phyloP scores from a whole-genome alignment of 306 rosid species.

The Betula pendula region DNA sequence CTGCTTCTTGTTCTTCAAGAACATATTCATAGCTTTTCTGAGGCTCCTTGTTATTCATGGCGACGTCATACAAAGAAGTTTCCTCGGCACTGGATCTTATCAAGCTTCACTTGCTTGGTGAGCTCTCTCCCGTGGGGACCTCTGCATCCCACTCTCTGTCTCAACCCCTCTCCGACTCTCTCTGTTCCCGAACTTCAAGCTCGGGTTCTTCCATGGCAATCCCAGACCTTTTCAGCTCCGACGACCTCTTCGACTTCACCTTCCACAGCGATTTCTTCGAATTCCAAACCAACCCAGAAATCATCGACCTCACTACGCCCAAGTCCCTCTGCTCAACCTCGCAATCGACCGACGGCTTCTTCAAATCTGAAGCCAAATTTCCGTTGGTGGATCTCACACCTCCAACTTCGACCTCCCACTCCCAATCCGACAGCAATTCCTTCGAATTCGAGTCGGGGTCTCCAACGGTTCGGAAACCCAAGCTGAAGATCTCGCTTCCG shows the following conservation, averaged over 20 bases:
- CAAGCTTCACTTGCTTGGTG: conserved; percentile 69
- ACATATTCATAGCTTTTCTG: neutral
- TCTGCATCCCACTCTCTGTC: conserved; percentile 30
- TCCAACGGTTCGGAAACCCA: conserved; percentile 41
- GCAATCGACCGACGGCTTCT: neutral
- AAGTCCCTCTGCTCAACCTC: conserved; percentile 23
- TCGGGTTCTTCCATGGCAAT: conserved; percentile 36
- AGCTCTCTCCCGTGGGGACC: conserved; percentile 51
- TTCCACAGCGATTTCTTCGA: conserved; percentile 29
- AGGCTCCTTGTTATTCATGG: conserved; percentile 33
- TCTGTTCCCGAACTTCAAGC: conserved; percentile 27
- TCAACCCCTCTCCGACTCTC: conserved; percentile 5
- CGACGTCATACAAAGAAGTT: conserved; percentile 32
- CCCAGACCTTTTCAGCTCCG: conserved; percentile 29
- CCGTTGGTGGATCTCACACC: neutral
- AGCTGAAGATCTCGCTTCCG: conserved; percentile 61
- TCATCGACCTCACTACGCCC: conserved; percentile 43
- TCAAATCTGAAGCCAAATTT: conserved; percentile 27
- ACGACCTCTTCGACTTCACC: conserved; percentile 21
- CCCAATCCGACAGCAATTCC: neutral
- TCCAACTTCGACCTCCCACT: neutral
- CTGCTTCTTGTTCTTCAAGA: neutral
- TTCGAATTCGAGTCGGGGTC: conserved; percentile 23
- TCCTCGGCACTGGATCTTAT: conserved; percentile 50
- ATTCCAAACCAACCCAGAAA: conserved; percentile 43